Evolutionary conservation across 345 rosid genomes (phyloP), one percentile per base, ranked within the genome.

Genomic region (Citrus inodora): DNA sequence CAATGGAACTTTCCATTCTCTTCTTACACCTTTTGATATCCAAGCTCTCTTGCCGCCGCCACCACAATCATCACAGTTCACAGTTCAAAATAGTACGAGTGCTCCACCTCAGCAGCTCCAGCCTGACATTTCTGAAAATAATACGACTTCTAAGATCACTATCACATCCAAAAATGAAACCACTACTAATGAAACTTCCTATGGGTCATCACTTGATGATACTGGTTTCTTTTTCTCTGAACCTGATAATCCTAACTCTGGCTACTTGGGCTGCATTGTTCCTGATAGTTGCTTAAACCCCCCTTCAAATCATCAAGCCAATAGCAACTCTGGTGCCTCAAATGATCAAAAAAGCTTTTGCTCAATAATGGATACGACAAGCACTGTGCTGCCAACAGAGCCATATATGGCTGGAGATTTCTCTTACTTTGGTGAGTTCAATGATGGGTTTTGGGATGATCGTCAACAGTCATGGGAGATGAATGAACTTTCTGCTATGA

Each of bases 241-340:
- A 53, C 21, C 46, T 10, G 76, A 80, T 48, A 75, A 85, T 37
- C 78, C 82, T 59, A 94, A 93, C 87, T 95, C 99, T 0, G 99
- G 99, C 62, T 93, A 93, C 88, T 83, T 95, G 88, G 91, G 90
- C 80, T 92, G 97, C 89, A 90, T 95, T 83, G 99, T 95, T 68
- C 99, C 99, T 35, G 91, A 90, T 67, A 91, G 83, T 84, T 95
- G 99, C 89, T 83, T 95, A 75, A 92, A 90, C 78, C 99, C 97
- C 48, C 87, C 97, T 71, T 77, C 91, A 71, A 74, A 11, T 48
- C 25, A 28, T 28, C 40, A 42, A 53, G 32, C 75, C 6, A 73
- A 58, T 27, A 38, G 19, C 17, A 75, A 74, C 55, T 79, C 84
- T 16, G 35, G 76, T 74, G 24, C 65, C 56, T 37, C 82, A 46